Evolutionary conservation across 768 basidiomycete genomes (phyloP).

Genomic region (Basidioascus undulatus): DNA sequence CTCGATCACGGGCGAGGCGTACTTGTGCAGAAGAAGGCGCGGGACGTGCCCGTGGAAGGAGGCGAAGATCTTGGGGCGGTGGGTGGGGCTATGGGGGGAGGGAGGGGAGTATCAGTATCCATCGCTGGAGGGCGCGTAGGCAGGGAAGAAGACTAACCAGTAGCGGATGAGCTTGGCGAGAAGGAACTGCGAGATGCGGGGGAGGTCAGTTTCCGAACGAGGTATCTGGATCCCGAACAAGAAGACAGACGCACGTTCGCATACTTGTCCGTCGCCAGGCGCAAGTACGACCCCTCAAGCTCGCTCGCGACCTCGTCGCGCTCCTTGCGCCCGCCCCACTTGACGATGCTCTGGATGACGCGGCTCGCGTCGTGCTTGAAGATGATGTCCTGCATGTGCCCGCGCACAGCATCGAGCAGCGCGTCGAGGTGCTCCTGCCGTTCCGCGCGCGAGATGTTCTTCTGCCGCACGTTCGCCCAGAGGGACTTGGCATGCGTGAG

Average conservation of each 20-base stretch:
- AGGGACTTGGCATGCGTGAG: constrained; percentile 46
- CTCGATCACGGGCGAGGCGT: constrained; percentile 59
- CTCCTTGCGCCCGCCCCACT: constrained; percentile 48
- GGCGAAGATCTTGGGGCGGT: constrained; percentile 46
- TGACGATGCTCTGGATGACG: constrained; percentile 32
- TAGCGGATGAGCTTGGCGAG: constrained; percentile 51
- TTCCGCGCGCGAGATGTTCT: constrained; percentile 41
- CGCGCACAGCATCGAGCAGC: constrained; percentile 52
- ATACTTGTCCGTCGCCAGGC: constrained; percentile 65
- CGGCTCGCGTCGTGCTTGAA: constrained; percentile 74
- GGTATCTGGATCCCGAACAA: neutral
- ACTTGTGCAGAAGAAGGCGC: constrained; percentile 55
- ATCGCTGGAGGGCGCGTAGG: neutral
- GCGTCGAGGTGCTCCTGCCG: constrained; percentile 47
- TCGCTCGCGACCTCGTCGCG: constrained; percentile 59
- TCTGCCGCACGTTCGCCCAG: constrained; percentile 53
- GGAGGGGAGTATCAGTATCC: constrained; percentile 1
- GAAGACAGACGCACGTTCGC: constrained; percentile 37
- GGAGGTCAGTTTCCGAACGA: neutral
- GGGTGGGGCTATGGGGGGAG: constrained; percentile 30
- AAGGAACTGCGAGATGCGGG: constrained; percentile 31
- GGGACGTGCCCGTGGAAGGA: constrained; percentile 58
- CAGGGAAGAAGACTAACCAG: constrained; percentile 8
- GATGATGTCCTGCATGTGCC: constrained; percentile 60
- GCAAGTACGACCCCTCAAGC: constrained; percentile 53